Base-by-base conservation (phyloP, 169 alveolate species). In the Plasmodium inui region DNA sequence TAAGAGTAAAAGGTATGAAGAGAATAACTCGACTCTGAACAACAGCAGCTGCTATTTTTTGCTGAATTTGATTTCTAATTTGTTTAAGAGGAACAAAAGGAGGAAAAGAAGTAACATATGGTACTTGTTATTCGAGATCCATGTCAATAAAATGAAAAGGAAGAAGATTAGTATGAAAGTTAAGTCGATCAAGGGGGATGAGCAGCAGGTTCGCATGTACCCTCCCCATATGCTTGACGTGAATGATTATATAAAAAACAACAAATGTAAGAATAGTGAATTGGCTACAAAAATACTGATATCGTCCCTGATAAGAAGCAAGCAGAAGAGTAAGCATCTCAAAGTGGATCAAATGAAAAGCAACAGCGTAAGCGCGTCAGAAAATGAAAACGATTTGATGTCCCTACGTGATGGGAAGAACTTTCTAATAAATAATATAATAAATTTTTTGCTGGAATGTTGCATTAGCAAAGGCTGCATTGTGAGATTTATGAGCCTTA, bases 401-500 rank as follows among this genome's bases (percentile, higher is more conserved):
- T 39, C 53, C 14, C 2, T 86, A 70, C 30, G 71, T 86, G 93
- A 86, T 61, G 85, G 86, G 17, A 86, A 86, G 32, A 86, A 76
- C 2, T 86, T 86, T 55, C 32, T 86, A 30, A n/a, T 86, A 50
- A 86, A 86, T 55, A 86, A 86, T 74, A 86, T 86, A n/a, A 86
- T 86, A 41, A 86, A 86, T 34, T 86, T 86, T 86, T 86, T 86
- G 55, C 19, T 86, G 14, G 93, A 86, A 70, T 86, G 93, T 55
- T 86, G 86, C 30, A 86, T 86, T 30, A 86, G 82, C 70, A 86
- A 86, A 14, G 93, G 93, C 1, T 78, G 82, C 41, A 55, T 86
- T 74, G 80, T 86, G 22, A 86, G 93, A 76, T 86, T 50, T 26
- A 46, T 57, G 79, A 86, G 93, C 17, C 41, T 86, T 26, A 46